Conservation (phyloP, 345 rosid species). For the rapeseed (Brassica napus) region DNA sequence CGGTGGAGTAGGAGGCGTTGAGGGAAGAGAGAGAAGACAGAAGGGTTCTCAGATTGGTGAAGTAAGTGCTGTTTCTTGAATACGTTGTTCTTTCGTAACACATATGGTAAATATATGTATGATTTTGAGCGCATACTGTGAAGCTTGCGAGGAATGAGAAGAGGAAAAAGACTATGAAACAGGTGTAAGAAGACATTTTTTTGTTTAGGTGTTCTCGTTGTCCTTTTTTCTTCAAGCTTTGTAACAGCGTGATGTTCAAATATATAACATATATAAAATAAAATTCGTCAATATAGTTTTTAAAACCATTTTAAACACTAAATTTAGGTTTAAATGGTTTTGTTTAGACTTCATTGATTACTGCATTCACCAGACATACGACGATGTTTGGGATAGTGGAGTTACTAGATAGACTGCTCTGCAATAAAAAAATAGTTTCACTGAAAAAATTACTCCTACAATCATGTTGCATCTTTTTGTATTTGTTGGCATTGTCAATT, state of each 20-base stretch:
- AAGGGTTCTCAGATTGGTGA: conserved; percentile 12
- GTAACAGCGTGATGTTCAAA: neutral
- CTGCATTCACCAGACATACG: no score
- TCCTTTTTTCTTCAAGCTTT: neutral
- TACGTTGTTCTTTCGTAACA: neutral
- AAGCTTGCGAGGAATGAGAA: conserved; percentile 14
- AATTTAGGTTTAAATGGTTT: no score
- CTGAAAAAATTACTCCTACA: no score
- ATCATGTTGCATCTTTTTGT: no score
- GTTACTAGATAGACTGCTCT: no score
- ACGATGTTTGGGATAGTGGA: no score
- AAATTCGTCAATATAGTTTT: no score
- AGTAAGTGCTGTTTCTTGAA: conserved; percentile 16
- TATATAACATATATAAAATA: no score
- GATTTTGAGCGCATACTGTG: conserved; percentile 30
- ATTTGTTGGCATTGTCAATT: no score
- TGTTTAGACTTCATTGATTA: no score
- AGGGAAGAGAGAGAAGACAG: conserved; percentile 11
- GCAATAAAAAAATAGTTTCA: no score
- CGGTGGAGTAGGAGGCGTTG: conserved; percentile 17
- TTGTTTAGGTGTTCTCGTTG: neutral
- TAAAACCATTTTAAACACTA: no score
- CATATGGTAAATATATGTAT: neutral
- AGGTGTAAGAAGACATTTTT: conserved; percentile 6
- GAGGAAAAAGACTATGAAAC: conserved; percentile 9